Percentiles rank a stretch among this genome's conserved stretches.
phyloP scores from a whole-genome alignment of 345 rosid genomes.

The Sisymbrium altissimum region DNA sequence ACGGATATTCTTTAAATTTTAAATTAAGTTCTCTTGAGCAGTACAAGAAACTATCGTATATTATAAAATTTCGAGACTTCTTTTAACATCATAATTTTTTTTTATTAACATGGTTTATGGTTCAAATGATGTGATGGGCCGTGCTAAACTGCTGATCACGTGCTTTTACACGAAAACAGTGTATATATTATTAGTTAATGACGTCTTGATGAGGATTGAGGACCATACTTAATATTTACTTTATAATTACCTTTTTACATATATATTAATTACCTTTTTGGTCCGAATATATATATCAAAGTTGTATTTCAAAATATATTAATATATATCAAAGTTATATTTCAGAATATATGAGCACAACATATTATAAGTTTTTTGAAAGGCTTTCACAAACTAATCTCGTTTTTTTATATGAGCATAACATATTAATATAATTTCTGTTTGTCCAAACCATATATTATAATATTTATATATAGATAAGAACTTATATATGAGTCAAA shows the following conservation, averaged over 20 bases:
- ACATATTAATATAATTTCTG: no score
- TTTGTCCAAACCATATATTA: background rate
- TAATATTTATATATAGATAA: background rate
- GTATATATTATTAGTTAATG: background rate
- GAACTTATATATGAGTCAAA: no score
- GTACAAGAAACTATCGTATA: background rate
- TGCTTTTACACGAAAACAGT: slow-evolving; percentile 9
- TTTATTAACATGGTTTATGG: background rate
- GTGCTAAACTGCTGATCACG: slow-evolving; percentile 13
- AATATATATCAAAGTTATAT: background rate
- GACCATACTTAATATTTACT: background rate
- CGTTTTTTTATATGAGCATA: background rate
- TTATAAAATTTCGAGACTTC: background rate
- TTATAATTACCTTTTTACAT: no score
- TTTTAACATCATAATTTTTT: background rate
- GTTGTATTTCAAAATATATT: background rate
- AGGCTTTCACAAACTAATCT: background rate
- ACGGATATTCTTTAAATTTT: background rate
- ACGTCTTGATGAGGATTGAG: background rate
- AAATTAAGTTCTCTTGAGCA: background rate
- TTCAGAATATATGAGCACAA: background rate
- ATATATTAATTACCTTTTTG: background rate
- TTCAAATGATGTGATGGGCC: slow-evolving; percentile 8
- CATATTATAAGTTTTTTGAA: no score
- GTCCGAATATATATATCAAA: background rate